Evolutionary conservation across 2,329 filamentous ascomycete species (phyloP).

Genomic region (Plenodomus tracheiphilus): DNA sequence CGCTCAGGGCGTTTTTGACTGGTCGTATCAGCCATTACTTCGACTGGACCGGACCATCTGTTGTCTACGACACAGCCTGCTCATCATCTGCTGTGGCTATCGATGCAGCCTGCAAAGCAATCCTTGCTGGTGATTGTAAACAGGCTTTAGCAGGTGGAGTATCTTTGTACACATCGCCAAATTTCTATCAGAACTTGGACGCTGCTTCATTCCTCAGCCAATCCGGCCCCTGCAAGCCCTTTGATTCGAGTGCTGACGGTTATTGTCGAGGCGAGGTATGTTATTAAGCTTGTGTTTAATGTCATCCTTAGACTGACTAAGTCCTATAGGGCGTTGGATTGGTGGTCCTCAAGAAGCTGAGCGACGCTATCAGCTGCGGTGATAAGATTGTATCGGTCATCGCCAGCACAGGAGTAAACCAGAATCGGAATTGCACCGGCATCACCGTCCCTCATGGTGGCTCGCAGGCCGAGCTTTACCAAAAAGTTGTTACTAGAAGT

Average conservation of each 20-base stretch:
- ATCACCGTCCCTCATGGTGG: constrained; percentile 46
- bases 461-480: constrained; percentile 40
- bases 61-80: constrained; percentile 40
- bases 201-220: constrained; percentile 48
- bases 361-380: constrained; percentile 30
- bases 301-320: no score
- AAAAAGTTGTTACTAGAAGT: constrained; percentile 19
- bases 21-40: constrained; percentile 9
- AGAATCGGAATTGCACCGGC: constrained; percentile 32
- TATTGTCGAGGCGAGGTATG: constrained; percentile 31
- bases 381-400: constrained; percentile 40
- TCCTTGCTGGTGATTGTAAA: constrained; percentile 28
- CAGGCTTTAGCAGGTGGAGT: constrained; percentile 42
- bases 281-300: no score
- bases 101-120: constrained; percentile 28
- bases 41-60: constrained; percentile 25
- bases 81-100: constrained; percentile 26
- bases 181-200: constrained; percentile 38
- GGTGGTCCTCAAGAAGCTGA: constrained; percentile 33
- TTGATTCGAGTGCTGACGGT: constrained; percentile 28
- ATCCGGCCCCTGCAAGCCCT: constrained; percentile 40
- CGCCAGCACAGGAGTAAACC: constrained; percentile 21
- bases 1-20: neutral
- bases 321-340: constrained; percentile 31
- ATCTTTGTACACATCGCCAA: constrained; percentile 35